Percentiles rank a stretch among this genome's conserved stretches.
Conservation (phyloP, 495 filamentous ascomycete species). For the Gamarada debralockiae region DNA sequence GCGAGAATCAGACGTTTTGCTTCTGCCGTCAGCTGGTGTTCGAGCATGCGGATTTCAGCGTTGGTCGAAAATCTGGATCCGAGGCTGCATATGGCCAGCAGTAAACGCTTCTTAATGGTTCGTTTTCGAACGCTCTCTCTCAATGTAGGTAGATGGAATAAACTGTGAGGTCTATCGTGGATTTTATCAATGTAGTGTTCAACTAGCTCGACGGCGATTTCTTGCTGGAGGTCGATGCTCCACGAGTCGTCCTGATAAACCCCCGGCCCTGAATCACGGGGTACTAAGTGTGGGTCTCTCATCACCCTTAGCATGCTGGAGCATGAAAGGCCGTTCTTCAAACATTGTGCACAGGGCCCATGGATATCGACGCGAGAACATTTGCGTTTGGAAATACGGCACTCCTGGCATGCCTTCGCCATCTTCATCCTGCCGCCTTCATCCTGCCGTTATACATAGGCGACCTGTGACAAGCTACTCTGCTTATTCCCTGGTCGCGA, state of each 20-base stretch:
- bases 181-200: slow-evolving; percentile 7
- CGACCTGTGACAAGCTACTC: no score
- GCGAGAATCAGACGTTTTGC: slow-evolving; percentile 1
- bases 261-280: not conserved
- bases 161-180: slow-evolving; percentile 6
- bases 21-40: not conserved
- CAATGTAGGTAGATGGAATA: slow-evolving; percentile 7
- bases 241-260: not conserved
- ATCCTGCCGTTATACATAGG: no score
- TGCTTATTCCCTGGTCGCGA: no score
- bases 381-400: slow-evolving; percentile 4
- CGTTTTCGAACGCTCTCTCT: not conserved
- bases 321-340: not conserved
- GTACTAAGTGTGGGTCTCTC: not conserved
- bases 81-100: not conserved
- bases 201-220: not conserved
- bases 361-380: not conserved
- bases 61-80: not conserved
- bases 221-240: not conserved
- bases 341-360: slow-evolving; percentile 1
- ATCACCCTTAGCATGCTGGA: not conserved
- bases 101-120: not conserved
- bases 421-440: no score
- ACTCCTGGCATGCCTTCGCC: slow-evolving; percentile 3
- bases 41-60: not conserved